Conservation (phyloP, 352 stramenopile species). For the Globisporangium rhizosaccharum region DNA sequence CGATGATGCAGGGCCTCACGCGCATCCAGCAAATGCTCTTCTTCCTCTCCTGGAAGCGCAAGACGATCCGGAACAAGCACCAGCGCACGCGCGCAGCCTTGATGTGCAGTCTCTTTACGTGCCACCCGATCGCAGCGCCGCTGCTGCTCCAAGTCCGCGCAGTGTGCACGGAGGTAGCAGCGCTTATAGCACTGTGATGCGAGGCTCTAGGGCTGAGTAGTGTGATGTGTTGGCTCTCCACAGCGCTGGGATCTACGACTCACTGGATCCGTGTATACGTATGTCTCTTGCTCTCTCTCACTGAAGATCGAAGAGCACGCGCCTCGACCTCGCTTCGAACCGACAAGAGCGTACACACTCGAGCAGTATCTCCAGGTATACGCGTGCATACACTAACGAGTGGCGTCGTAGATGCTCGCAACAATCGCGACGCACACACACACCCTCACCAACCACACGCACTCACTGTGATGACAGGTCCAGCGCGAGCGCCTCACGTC, state of each 20-base stretch:
- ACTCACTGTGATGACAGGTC: constrained; percentile 5
- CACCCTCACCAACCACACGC: neutral
- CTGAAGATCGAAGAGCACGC: constrained; percentile 15
- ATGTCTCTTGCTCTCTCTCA: neutral
- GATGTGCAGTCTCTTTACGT: constrained; percentile 45
- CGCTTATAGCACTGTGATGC: no score
- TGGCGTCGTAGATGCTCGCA: neutral
- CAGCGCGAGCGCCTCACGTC: constrained; percentile 14
- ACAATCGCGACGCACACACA: no score
- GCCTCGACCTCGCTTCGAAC: neutral
- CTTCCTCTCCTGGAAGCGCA: constrained; percentile 70
- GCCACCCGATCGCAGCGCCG: constrained; percentile 26
- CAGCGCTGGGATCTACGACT: neutral
- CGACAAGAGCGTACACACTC: constrained; percentile 3
- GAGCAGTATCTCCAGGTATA: constrained; percentile 9
- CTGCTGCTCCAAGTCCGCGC: constrained; percentile 32
- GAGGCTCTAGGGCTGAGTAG: neutral
- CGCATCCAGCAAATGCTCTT: constrained; percentile 70
- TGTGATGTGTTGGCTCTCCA: neutral
- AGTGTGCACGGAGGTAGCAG: constrained; percentile 21
- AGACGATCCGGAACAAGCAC: constrained; percentile 36
- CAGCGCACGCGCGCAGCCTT: constrained; percentile 30
- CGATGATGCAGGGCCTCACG: constrained; percentile 47
- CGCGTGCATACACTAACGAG: neutral
- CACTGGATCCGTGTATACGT: neutral